A percentile compares a stretch with the other conserved stretches of the same genome.
Evolutionary conservation across 257 asterid genomes (phyloP).

Genomic region (Scutellaria minor): DNA sequence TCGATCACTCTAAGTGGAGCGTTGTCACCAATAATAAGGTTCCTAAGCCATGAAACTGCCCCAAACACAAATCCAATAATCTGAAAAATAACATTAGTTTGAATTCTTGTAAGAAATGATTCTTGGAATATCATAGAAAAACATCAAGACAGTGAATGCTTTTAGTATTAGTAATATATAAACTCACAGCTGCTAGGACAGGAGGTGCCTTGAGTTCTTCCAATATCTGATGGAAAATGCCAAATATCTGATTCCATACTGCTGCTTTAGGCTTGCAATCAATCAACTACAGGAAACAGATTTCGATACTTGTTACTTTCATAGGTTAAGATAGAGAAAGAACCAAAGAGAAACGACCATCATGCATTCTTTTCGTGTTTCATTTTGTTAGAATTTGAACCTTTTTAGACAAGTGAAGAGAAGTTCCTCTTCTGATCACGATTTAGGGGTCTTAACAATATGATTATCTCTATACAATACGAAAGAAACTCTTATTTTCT

Average conservation of each 20-base stretch:
- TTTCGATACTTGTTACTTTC: not conserved
- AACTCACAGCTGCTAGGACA: conserved; percentile 69
- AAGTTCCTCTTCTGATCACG: too few relatives aligned
- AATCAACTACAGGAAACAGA: not conserved
- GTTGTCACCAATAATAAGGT: conserved; percentile 66
- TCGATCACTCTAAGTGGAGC: conserved; percentile 79
- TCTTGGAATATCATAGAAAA: not conserved
- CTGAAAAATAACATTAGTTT: conserved; percentile 41
- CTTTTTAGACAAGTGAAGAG: too few relatives aligned
- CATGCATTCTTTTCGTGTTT: too few relatives aligned
- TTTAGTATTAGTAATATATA: not conserved
- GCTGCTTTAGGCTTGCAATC: conserved; percentile 29
- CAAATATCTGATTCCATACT: conserved; percentile 38
- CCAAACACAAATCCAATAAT: conserved; percentile 72
- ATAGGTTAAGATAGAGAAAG: too few relatives aligned
- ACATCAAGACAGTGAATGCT: not conserved
- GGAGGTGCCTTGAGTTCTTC: conserved; percentile 83
- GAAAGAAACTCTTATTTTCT: too few relatives aligned
- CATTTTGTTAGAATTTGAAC: too few relatives aligned
- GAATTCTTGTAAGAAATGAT: not conserved
- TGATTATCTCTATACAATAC: too few relatives aligned
- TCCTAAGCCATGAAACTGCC: conserved; percentile 61
- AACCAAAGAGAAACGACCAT: too few relatives aligned
- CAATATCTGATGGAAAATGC: conserved; percentile 48
- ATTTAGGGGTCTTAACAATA: too few relatives aligned